phyloP scores from a whole-genome alignment of 805 yeast genomes.

The Groenewaldozyma tartarivorans region DNA sequence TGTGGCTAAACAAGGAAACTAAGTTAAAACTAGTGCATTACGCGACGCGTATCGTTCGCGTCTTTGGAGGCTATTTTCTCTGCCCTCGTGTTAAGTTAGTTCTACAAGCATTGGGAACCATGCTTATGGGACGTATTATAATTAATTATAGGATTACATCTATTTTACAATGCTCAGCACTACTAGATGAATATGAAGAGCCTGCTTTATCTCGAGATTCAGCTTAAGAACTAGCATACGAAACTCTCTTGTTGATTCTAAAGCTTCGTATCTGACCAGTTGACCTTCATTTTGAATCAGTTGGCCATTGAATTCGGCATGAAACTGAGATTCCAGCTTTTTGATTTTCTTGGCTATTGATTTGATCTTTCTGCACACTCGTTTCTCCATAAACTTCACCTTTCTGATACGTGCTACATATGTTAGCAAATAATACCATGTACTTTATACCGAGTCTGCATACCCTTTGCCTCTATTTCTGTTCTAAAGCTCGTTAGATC shows the following conservation, averaged over 20 bases:
- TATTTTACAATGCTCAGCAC: not conserved
- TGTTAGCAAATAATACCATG: too few species aligned
- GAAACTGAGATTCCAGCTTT: not conserved
- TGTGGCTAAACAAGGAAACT: too few species aligned
- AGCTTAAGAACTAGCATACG: not conserved
- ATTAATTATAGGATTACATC: too few species aligned
- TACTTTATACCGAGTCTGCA: too few species aligned
- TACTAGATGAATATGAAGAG: not conserved
- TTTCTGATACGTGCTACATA: not conserved
- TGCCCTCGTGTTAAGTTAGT: too few species aligned
- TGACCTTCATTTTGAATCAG: too few species aligned
- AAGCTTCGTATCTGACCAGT: not conserved
- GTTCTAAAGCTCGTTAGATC: too few species aligned
- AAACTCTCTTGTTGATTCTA: not conserved
- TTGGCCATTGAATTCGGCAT: not conserved
- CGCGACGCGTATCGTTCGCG: too few species aligned
- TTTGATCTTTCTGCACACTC: not conserved
- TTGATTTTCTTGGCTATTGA: not conserved
- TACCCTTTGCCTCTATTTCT: not conserved
- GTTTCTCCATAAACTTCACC: not conserved
- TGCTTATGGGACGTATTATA: too few species aligned
- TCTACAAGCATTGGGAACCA: too few species aligned
- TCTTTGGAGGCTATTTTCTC: too few species aligned
- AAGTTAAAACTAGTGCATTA: too few species aligned
- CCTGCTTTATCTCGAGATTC: not conserved